Base-by-base conservation (phyloP, 306 rosid species). In the Ziziphus jujuba region DNA sequence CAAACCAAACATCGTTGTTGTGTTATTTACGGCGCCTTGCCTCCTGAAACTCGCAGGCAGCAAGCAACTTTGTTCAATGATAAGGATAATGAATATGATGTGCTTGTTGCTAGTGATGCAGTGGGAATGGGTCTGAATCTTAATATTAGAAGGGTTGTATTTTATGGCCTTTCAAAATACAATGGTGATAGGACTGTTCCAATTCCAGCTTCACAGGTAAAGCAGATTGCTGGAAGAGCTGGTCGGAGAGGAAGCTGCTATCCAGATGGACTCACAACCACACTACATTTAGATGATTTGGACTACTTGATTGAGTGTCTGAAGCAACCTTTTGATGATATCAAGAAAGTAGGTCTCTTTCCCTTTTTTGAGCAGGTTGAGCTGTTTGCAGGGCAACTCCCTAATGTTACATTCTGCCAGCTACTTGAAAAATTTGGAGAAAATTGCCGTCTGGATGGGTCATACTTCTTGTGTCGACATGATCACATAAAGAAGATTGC, bases 51-150 rank as follows among this genome's bases (percentile, higher is more conserved):
- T 65, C 97, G 93, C 23, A 74, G 96, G 66, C 91, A 83, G 50
- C 97, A 92, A 79, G 98, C 93, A 13, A 90, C 35, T 72, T 79
- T 92, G 79, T 92, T 90, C 74, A 92, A 92, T 51, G 91, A 86
- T 45, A 96, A 84, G 70, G 81, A 65, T 73, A 92, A 86, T 73
- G 93, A 84, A 77, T 92, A 74, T 44, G 88, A 92, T 36, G 93
- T 92, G 72, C 87, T 90, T 54, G 98, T 92, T 45, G 91, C 98
- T 60, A 90, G 96, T 75, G 98, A 92, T 80, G 96, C 98, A 4
- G 91, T 89, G 65, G 98, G 98, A 80, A 92, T 92, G 97, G 98
- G 97, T 63, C 81, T 92, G 65, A 92, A 92, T 78, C 97, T 92
- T 36, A 92, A 92, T 72, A 92, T 92, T 50, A 75, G 98, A 81